These are phyloP conservation scores for Fusarium sp. DNA, from an alignment of 2,329 filamentous ascomycete genomes.

Conservation along the genomic window DNA sequence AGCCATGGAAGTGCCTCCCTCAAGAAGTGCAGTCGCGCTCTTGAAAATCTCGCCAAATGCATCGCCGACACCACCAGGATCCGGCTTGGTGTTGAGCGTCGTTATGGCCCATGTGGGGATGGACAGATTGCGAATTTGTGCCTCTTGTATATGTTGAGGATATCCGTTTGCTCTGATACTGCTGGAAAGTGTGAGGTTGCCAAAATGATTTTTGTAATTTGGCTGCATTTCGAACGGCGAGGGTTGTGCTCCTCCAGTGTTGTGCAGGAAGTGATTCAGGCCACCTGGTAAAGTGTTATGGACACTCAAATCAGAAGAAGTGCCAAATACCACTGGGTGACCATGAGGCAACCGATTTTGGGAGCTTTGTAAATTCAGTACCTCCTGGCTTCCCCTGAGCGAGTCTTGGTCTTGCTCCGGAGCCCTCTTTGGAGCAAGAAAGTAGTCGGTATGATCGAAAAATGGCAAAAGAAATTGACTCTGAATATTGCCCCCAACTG, in stretches of 20 bases:
- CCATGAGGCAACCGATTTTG: neutral
- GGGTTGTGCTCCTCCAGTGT: fast-evolving
- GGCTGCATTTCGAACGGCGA: fast-evolving
- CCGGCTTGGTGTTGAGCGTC: slow-evolving; percentile 7
- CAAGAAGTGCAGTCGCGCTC: neutral
- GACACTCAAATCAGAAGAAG: fast-evolving
- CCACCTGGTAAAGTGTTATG: fast-evolving
- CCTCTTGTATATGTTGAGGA: neutral
- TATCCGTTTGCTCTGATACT: slow-evolving; percentile 13
- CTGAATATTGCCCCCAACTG: neutral
- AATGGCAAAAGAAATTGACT: neutral
- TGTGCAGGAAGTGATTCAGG: fast-evolving
- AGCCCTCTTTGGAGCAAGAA: neutral
- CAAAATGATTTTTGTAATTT: slow-evolving; percentile 3
- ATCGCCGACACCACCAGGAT: slow-evolving; percentile 6
- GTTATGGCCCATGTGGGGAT: slow-evolving; percentile 1
- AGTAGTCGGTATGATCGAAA: neutral
- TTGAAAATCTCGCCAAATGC: slow-evolving; percentile 3
- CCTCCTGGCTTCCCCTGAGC: neutral
- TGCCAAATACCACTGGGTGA: neutral
- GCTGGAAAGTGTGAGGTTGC: slow-evolving; percentile 6
- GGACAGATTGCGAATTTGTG: slow-evolving; percentile 9
- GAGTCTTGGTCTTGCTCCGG: neutral
- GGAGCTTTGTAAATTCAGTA: fast-evolving
- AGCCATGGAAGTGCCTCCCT: fast-evolving